These are phyloP conservation scores for Ophiostoma ulmi DNA, from an alignment of 2,329 filamentous ascomycete species.

Conservation along the genomic window DNA sequence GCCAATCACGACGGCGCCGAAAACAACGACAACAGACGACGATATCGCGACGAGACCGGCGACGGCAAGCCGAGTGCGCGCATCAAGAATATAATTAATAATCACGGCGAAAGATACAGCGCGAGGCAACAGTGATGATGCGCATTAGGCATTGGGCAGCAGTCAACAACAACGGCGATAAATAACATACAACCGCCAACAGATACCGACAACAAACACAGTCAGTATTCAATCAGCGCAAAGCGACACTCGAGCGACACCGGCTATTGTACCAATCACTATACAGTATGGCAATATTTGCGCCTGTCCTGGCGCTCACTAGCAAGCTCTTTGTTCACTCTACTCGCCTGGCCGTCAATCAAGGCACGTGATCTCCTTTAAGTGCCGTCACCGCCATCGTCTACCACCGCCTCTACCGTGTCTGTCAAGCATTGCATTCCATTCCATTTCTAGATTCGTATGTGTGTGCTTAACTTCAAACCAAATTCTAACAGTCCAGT, in stretches of 20 bases:
- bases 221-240: background rate
- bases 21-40: background rate
- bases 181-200: background rate
- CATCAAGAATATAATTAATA: background rate
- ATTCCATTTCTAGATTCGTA: background rate
- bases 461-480: background rate
- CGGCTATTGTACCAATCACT: background rate
- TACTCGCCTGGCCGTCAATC: background rate
- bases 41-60: background rate
- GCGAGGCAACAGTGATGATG: background rate
- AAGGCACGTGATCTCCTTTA: background rate
- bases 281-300: background rate
- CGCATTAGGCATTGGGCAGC: too few relatives aligned
- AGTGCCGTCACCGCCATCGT: background rate
- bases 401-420: background rate
- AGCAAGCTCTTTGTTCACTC: background rate
- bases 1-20: background rate
- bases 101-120: background rate
- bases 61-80: too few relatives aligned
- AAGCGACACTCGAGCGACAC: slow-evolving; percentile 1
- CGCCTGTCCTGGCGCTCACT: background rate
- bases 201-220: background rate
- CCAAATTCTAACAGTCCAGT: slow-evolving; percentile 50
- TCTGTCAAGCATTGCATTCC: background rate
- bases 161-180: background rate